These are phyloP conservation scores for Globisporangium abappressorium DNA, from an alignment of 352 stramenopile genomes.

Conservation along the genomic window DNA sequence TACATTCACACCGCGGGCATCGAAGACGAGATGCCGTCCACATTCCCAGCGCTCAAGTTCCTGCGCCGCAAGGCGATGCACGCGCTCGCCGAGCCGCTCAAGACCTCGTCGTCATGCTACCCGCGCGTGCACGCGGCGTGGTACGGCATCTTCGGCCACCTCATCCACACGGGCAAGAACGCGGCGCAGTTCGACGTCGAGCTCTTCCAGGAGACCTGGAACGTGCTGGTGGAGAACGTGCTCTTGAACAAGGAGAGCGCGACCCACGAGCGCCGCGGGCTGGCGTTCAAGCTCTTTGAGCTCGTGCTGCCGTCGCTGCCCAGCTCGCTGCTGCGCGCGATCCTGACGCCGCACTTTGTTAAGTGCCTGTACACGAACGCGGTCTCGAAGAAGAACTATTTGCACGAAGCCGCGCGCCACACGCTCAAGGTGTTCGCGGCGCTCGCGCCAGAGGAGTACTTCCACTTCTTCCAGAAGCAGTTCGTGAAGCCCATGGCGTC, in stretches of 20 bases:
- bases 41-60: slow-evolving; percentile 41
- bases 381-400: slow-evolving; percentile 75
- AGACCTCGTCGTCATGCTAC: slow-evolving; percentile 64
- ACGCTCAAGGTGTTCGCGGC: slow-evolving; percentile 59
- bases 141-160: slow-evolving; percentile 72
- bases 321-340: slow-evolving; percentile 42
- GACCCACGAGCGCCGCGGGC: slow-evolving; percentile 75
- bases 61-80: slow-evolving; percentile 63
- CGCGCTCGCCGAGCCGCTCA: slow-evolving; percentile 58
- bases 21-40: slow-evolving; percentile 29
- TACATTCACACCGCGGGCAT: slow-evolving; percentile 56
- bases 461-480: slow-evolving; percentile 69
- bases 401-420: slow-evolving; percentile 75
- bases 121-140: slow-evolving; percentile 78
- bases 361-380: slow-evolving; percentile 84
- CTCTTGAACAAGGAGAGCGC: slow-evolving; percentile 41
- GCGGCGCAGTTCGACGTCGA: slow-evolving; percentile 46
- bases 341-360: slow-evolving; percentile 76
- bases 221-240: slow-evolving; percentile 77
- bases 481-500: slow-evolving; percentile 58
- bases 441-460: slow-evolving; percentile 53
- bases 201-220: slow-evolving; percentile 78
- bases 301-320: slow-evolving; percentile 55
- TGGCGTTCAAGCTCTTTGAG: slow-evolving; percentile 85
- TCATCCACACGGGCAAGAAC: slow-evolving; percentile 47